A percentile compares a stretch with the other conserved stretches of the same genome.
These are phyloP conservation scores for Syncephalastrum sp. DNA, from an alignment of 371 early-diverging fungal genomes.

Conservation along the genomic window DNA sequence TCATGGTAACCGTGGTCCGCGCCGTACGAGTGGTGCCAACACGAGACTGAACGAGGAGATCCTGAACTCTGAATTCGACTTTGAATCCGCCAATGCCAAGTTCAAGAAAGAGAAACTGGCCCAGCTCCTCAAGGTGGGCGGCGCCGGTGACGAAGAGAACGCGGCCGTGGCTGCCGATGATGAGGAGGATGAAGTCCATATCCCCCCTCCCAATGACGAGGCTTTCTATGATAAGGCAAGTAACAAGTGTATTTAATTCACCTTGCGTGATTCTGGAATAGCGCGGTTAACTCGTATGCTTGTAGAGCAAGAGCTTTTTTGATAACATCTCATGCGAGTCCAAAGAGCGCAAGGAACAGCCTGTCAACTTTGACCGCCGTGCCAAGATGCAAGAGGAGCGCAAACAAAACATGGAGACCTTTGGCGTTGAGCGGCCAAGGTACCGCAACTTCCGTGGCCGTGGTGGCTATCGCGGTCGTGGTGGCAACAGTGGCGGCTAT, in stretches of 20 bases:
- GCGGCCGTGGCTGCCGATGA: constrained; percentile 23
- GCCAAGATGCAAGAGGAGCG: constrained; percentile 84
- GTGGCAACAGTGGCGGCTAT: constrained; percentile 30
- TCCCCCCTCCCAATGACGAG: constrained; percentile 37
- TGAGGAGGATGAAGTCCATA: constrained; percentile 23
- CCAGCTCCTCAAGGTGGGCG: constrained; percentile 52
- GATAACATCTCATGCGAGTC: constrained; percentile 97
- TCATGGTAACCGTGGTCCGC: constrained; percentile 26
- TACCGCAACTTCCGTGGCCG: constrained; percentile 64
- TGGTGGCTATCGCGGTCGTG: constrained; percentile 56
- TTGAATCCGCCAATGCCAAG: constrained; percentile 91
- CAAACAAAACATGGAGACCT: constrained; percentile 90
- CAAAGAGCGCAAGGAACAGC: constrained; percentile 73
- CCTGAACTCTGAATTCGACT: constrained; percentile 92
- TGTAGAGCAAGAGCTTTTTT: constrained; percentile 82
- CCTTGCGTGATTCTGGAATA: not conserved
- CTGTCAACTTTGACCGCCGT: constrained; percentile 61
- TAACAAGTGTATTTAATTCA: not conserved
- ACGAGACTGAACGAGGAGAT: constrained; percentile 45
- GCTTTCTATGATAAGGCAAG: constrained; percentile 53
- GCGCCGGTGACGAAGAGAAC: constrained; percentile 38
- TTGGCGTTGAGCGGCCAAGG: constrained; percentile 77
- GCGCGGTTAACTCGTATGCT: not conserved
- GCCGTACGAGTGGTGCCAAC: constrained; percentile 16
- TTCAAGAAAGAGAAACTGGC: constrained; percentile 82